These are phyloP conservation scores for Agarophyton chilense DNA, from an alignment of 23 red algal genomes.

Conservation along the genomic window DNA sequence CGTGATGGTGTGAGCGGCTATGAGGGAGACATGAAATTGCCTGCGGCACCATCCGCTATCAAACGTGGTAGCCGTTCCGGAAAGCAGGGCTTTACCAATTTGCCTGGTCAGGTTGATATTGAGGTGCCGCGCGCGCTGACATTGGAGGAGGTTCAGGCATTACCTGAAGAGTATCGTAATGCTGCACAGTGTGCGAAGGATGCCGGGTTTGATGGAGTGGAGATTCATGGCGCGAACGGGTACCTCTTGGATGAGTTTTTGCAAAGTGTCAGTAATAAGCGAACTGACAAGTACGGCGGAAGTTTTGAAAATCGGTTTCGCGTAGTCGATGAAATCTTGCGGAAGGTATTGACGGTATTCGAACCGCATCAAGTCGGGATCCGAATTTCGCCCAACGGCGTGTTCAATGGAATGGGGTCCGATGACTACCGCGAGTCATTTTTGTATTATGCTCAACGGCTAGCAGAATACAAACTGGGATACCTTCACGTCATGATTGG, in stretches of 20 bases:
- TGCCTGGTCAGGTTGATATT: constrained; percentile 25
- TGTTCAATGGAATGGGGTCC: constrained; percentile 71
- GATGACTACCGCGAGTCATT: constrained; percentile 69
- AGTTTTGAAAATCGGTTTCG: constrained; percentile 66
- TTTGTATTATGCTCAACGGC: constrained; percentile 68
- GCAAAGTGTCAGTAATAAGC: constrained; percentile 68
- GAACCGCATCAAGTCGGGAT: constrained; percentile 66
- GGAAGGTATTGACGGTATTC: constrained; percentile 51
- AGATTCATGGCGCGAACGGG: constrained; percentile 82
- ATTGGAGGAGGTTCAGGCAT: constrained; percentile 62
- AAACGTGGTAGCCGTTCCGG: constrained; percentile 15
- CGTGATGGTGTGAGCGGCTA: constrained; percentile 37
- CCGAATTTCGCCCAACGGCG: constrained; percentile 77
- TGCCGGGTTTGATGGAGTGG: constrained; percentile 89
- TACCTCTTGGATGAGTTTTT: constrained; percentile 85
- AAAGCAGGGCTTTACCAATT: constrained; percentile 21
- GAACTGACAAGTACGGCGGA: constrained; percentile 87
- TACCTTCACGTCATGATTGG: constrained; percentile 87
- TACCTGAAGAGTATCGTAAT: constrained; percentile 66
- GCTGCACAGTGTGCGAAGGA: constrained; percentile 56
- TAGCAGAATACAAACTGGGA: constrained; percentile 57
- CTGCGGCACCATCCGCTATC: constrained; percentile 65
- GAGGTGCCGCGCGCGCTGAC: constrained; percentile 73
- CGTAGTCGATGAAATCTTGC: constrained; percentile 62
- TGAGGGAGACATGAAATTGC: constrained; percentile 21